Conservation (phyloP, 2,329 filamentous ascomycete genomes). For the Rhinocladiella mackenziei region DNA sequence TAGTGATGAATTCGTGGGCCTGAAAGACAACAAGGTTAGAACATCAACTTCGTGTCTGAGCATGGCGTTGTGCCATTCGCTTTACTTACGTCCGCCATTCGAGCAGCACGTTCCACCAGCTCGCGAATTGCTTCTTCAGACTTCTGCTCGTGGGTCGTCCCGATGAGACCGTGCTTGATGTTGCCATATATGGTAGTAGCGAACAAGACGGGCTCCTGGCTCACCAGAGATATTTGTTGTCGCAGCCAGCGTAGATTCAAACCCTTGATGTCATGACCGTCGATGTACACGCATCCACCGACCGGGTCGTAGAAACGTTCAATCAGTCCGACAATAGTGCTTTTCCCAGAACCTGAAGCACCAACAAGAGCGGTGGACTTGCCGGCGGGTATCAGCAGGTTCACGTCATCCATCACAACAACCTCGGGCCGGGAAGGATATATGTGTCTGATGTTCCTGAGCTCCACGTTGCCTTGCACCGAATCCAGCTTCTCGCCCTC, state of each 20-base stretch:
- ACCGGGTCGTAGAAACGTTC: constrained; percentile 94
- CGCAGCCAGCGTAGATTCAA: constrained; percentile 88
- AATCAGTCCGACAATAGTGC: constrained; percentile 86
- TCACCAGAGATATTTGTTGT: constrained; percentile 86
- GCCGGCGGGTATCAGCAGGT: constrained; percentile 73
- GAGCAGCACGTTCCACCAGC: constrained; percentile 74
- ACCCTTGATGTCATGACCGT: constrained; percentile 74
- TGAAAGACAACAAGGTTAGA: too few species aligned
- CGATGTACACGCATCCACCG: constrained; percentile 70
- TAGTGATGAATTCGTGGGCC: constrained; percentile 83
- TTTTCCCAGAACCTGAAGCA: constrained; percentile 90
- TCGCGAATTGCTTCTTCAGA: constrained; percentile 64
- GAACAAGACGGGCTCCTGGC: constrained; percentile 89
- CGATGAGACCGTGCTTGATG: constrained; percentile 85
- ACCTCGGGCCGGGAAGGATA: constrained; percentile 93
- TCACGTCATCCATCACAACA: constrained; percentile 79
- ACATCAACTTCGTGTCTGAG: too few species aligned
- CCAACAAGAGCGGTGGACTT: constrained; percentile 93
- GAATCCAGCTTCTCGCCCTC: constrained; percentile 68
- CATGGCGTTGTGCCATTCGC: too few species aligned
- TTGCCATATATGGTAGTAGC: constrained; percentile 84
- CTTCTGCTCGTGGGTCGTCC: constrained; percentile 69
- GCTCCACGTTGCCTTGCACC: constrained; percentile 72
- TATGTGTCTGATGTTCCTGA: constrained; percentile 82
- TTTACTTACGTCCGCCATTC: constrained; percentile 89